phyloP scores from a whole-genome alignment of 345 rosid species.

The Aegle marmelos region DNA sequence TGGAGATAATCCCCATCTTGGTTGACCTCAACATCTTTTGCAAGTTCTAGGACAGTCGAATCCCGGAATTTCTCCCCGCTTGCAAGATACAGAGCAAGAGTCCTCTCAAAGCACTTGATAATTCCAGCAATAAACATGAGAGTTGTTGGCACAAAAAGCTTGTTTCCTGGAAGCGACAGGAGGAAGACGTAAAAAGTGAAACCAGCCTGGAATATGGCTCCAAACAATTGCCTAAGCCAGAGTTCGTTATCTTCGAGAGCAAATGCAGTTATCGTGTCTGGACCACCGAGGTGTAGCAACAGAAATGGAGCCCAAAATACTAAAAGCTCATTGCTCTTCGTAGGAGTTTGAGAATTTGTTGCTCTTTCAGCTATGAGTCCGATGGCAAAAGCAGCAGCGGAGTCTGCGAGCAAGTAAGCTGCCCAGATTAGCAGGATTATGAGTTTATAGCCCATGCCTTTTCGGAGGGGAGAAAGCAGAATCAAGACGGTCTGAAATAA shows the following conservation, averaged over 20 bases:
- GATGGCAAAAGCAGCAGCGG: too few relatives aligned
- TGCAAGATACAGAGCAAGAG: neutral
- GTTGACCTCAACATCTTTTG: too few relatives aligned
- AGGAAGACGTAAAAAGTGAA: conserved; percentile 46
- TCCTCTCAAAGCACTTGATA: conserved; percentile 59
- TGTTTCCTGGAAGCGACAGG: conserved; percentile 28
- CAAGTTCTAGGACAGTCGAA: too few relatives aligned
- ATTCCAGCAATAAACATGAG: conserved; percentile 38
- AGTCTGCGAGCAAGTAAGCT: too few relatives aligned
- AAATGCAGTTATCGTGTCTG: too few relatives aligned
- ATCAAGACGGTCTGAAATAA: conserved; percentile 32
- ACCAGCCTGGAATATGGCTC: neutral
- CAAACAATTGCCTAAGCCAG: too few relatives aligned
- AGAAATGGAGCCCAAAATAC: neutral
- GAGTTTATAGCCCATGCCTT: too few relatives aligned
- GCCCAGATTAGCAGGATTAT: neutral
- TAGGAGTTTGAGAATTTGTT: conserved; percentile 35
- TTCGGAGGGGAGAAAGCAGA: too few relatives aligned
- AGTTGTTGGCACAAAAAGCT: conserved; percentile 26
- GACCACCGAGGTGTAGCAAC: conserved; percentile 36
- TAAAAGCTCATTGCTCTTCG: too few relatives aligned
- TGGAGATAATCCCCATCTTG: too few relatives aligned
- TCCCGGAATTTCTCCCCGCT: too few relatives aligned
- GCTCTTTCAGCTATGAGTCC: conserved; percentile 26
- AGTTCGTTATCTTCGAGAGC: too few relatives aligned